Evolutionary conservation across 371 early-diverging fungal genomes (phyloP), one percentile per base, ranked within the genome.

Genomic region (Mortierella sp.): DNA sequence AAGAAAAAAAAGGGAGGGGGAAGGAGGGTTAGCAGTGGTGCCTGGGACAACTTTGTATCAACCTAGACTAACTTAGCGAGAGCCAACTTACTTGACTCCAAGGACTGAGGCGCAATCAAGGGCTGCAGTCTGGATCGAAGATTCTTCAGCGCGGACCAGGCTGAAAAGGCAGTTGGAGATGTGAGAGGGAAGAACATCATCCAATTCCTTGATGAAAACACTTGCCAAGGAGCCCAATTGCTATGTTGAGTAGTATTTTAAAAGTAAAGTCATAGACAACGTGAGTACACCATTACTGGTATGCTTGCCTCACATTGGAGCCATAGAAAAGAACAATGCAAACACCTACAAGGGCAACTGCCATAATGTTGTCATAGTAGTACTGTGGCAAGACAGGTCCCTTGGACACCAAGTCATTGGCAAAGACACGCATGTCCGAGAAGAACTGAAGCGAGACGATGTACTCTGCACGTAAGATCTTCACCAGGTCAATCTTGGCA

Each of bases 331-430:
- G 9, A 37, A 37, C 9, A 37, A 3, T 37, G 7, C 25, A 15
- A 3, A 25, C 26, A 43, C 51, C 52, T 53, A 74, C 75, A 51
- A 90, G 80, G 52, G 89, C 84, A 19, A 84, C 81, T 7, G 85
- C 87, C 88, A 89, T 87, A 57, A 91, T 89, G 60, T 89, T 89
- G 44, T 83, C 81, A 76, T 85, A 86, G 51, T 89, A 91, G n/a
- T 85, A 84, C 62, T 88, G 87, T 14, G 79, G 75, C 7, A 86
- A 81, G 82, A 82, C 83, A 37, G 81, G 77, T 3, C 84, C 86
- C 62, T 88, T 84, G 37, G 75, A 74, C 19, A 72, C 63, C 19
- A 81, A 76, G 52, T 83, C 84, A 52, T 85, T 81, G 19, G 86
- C 84, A 61, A 81, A 87, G 45, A 75, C 75, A 14, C 82, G 81